Percentiles rank a stretch among this genome's conserved stretches.
Conservation (phyloP, 2,329 filamentous ascomycete genomes). For the Monilinia laxa region DNA sequence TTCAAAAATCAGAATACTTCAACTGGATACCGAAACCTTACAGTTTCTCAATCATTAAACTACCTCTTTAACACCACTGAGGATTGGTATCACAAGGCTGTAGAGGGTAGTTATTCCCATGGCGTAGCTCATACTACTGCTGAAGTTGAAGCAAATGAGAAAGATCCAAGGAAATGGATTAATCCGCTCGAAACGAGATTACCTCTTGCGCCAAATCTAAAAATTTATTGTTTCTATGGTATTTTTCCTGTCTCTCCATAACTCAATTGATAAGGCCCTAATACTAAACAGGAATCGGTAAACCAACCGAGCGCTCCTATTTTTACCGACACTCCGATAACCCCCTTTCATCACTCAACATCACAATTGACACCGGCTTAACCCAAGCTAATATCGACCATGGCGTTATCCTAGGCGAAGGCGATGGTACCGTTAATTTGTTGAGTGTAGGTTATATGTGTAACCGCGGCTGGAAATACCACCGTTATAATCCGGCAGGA, state of each 20-base stretch:
- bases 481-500: conserved; percentile 86
- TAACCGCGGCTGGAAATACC: conserved; percentile 88
- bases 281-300: conserved; percentile 63
- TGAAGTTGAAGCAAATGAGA: conserved; percentile 80
- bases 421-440: conserved; percentile 94
- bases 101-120: conserved; percentile 77
- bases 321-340: conserved; percentile 75
- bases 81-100: conserved; percentile 77
- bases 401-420: conserved; percentile 92
- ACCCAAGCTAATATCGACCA: conserved; percentile 68
- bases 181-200: conserved; percentile 90
- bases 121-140: conserved; percentile 77
- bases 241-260: conserved; percentile 21
- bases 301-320: conserved; percentile 88
- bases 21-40: conserved; percentile 71
- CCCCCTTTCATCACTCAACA: conserved; percentile 65
- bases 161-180: conserved; percentile 81
- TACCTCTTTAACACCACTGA: conserved; percentile 80
- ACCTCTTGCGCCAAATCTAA: conserved; percentile 82
- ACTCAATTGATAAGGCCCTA: conserved; percentile 9
- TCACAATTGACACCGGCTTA: conserved; percentile 68
- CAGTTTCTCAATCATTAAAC: conserved; percentile 70
- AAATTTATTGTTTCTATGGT: conserved; percentile 96
- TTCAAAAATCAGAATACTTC: conserved; percentile 71
- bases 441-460: conserved; percentile 96